Evolutionary conservation across 2,329 filamentous ascomycete species (phyloP).

Genomic region (Neoarthrinium moseri): DNA sequence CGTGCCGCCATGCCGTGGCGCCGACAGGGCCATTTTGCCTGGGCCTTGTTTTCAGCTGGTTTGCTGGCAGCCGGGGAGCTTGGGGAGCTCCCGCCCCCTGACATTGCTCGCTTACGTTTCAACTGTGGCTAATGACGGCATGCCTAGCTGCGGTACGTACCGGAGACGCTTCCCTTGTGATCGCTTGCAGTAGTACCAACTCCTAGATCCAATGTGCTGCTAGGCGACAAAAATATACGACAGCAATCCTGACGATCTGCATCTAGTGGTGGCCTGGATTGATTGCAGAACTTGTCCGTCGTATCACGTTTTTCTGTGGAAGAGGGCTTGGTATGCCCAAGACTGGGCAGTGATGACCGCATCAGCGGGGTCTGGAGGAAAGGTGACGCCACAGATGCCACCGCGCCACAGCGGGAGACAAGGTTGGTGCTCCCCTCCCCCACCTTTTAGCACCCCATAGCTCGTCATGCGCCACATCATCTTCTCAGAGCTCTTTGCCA

Average conservation of each 20-base stretch:
- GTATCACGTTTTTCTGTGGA: too few relatives aligned
- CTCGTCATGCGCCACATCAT: too few relatives aligned
- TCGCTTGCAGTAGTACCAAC: constrained; percentile 3
- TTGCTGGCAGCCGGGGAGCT: not conserved
- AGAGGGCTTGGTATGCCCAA: too few relatives aligned
- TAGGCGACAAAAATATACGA: too few relatives aligned
- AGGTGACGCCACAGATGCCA: not conserved
- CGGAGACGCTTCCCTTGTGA: too few relatives aligned
- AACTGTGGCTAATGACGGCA: constrained; percentile 8
- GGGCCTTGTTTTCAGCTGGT: constrained; percentile 5
- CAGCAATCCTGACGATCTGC: too few relatives aligned
- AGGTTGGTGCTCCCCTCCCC: too few relatives aligned
- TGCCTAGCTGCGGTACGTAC: too few relatives aligned
- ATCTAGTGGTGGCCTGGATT: too few relatives aligned
- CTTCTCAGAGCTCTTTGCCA: not conserved
- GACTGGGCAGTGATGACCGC: not conserved
- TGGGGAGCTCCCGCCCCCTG: too few relatives aligned
- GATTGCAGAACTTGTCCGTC: too few relatives aligned
- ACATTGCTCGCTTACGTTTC: not conserved
- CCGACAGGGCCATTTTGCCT: constrained; percentile 3
- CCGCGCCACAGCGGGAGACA: constrained; percentile 5
- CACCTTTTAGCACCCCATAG: not conserved
- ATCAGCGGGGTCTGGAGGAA: constrained; percentile 1
- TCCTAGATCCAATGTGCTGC: too few relatives aligned
- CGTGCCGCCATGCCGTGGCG: not conserved